These are phyloP conservation scores for Vanderwaltozyma verrucispora DNA, from an alignment of 805 yeast genomes.

Conservation along the genomic window DNA sequence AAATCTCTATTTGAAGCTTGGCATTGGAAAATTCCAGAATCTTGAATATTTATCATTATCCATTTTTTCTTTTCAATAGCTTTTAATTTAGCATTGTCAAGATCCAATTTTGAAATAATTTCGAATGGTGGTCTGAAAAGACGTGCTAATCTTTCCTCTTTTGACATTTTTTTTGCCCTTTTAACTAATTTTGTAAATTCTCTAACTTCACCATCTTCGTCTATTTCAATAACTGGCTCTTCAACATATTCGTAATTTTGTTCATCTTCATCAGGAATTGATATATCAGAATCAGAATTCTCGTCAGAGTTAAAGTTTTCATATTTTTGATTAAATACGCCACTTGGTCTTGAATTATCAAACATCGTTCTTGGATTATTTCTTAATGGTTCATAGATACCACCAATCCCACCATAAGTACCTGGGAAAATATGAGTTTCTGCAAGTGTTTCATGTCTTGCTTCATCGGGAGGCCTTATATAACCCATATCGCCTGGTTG, in stretches of 20 bases:
- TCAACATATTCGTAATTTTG: conserved; percentile 30
- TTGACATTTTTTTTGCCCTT: conserved; percentile 17
- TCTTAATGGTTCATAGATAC: conserved; percentile 21
- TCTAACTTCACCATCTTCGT: conserved; percentile 30
- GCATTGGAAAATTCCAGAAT: conserved; percentile 72
- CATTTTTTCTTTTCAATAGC: conserved; percentile 61
- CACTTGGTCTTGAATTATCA: conserved; percentile 27
- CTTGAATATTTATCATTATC: conserved; percentile 85
- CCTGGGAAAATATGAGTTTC: conserved; percentile 29
- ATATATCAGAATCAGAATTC: conserved; percentile 30
- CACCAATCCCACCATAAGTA: conserved; percentile 32
- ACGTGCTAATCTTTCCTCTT: conserved; percentile 54
- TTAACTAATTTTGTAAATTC: conserved; percentile 24
- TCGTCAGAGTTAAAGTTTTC: conserved; percentile 18
- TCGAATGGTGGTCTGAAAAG: conserved; percentile 93
- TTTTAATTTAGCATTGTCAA: conserved; percentile 61
- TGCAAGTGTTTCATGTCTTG: conserved; percentile 56
- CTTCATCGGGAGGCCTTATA: conserved; percentile 71
- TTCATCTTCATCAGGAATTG: conserved; percentile 29
- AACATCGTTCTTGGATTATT: conserved; percentile 23
- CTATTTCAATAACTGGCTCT: conserved; percentile 24
- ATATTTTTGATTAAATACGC: conserved; percentile 30
- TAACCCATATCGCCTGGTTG: conserved; percentile 25
- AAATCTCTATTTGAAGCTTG: conserved; percentile 88
- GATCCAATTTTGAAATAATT: conserved; percentile 52